Percentiles rank a stretch among this genome's conserved stretches.
Evolutionary conservation across 257 asterid species (phyloP).

Genomic region (Solanum sitiens): DNA sequence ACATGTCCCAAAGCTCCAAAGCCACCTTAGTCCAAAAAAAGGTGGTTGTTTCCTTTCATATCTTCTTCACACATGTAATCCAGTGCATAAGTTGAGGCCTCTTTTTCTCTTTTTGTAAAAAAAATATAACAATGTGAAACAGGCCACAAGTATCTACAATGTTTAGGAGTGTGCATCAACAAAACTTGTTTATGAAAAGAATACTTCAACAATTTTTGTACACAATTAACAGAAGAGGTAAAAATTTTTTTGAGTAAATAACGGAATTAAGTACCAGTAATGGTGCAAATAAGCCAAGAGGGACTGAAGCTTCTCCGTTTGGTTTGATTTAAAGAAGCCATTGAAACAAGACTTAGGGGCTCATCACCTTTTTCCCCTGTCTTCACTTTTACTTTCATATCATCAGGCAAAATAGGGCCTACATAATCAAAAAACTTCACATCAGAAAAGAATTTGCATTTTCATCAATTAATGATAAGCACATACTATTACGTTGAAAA

Average conservation of each 20-base stretch:
- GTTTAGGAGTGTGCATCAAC: not conserved
- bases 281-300: constrained; percentile 74
- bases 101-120: not conserved
- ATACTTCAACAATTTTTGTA: not conserved
- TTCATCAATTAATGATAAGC: not conserved
- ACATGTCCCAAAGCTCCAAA: not conserved
- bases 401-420: constrained; percentile 2
- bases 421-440: not conserved
- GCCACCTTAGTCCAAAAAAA: not conserved
- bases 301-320: constrained; percentile 33
- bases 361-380: not conserved
- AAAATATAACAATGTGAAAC: not conserved
- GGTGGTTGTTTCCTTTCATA: not conserved
- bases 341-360: not conserved
- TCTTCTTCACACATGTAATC: not conserved
- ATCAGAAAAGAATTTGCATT: not conserved
- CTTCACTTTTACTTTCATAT: constrained; percentile 26
- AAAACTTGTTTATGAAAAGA: not conserved
- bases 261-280: constrained; percentile 46
- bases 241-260: not conserved
- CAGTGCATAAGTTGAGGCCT: not conserved
- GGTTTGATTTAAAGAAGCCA: constrained; percentile 16
- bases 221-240: not conserved
- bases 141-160: not conserved
- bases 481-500: not conserved